phyloP scores from a whole-genome alignment of 1,284 basidiomycete genomes.

The Cryptococcus amylolentus region DNA sequence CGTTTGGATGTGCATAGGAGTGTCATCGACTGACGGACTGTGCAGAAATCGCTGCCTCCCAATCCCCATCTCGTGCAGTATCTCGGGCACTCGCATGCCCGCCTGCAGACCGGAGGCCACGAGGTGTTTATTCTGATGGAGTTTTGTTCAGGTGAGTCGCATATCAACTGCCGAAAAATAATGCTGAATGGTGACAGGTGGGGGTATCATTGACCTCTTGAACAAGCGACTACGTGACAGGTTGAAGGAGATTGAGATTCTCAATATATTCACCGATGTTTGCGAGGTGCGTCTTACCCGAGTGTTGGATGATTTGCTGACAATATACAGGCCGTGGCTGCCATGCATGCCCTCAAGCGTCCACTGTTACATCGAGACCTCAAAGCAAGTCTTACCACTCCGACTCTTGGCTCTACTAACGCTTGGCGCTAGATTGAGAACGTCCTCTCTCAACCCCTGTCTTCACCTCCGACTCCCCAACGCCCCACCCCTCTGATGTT shows the following conservation, averaged over 20 bases:
- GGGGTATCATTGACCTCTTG: slow-evolving; percentile 99
- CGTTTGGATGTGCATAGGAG: slow-evolving; percentile 38
- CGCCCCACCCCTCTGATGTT: slow-evolving; percentile 59
- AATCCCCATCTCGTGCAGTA: slow-evolving; percentile 44
- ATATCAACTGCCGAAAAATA: not conserved
- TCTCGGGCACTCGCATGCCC: slow-evolving; percentile 68
- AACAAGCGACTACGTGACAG: slow-evolving; percentile 91
- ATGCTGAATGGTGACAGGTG: slow-evolving; percentile 56
- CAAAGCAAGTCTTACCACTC: slow-evolving; percentile 53
- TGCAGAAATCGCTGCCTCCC: slow-evolving; percentile 36
- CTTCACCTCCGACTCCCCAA: slow-evolving; percentile 53
- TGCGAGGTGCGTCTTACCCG: slow-evolving; percentile 58
- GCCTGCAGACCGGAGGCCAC: slow-evolving; percentile 73
- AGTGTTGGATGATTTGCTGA: not conserved
- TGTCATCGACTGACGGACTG: not conserved
- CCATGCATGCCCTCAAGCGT: slow-evolving; percentile 86
- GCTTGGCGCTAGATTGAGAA: slow-evolving; percentile 69
- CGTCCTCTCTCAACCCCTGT: slow-evolving; percentile 61
- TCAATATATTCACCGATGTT: slow-evolving; percentile 95
- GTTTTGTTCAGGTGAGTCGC: slow-evolving; percentile 65
- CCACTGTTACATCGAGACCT: slow-evolving; percentile 93
- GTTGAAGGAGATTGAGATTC: slow-evolving; percentile 88
- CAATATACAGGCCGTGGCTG: slow-evolving; percentile 62
- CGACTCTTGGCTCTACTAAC: not conserved
- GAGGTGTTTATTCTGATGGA: slow-evolving; percentile 99